Evolutionary conservation across 805 yeast species (phyloP), one percentile per base, ranked within the genome.

Genomic region (Pichia exigua): DNA sequence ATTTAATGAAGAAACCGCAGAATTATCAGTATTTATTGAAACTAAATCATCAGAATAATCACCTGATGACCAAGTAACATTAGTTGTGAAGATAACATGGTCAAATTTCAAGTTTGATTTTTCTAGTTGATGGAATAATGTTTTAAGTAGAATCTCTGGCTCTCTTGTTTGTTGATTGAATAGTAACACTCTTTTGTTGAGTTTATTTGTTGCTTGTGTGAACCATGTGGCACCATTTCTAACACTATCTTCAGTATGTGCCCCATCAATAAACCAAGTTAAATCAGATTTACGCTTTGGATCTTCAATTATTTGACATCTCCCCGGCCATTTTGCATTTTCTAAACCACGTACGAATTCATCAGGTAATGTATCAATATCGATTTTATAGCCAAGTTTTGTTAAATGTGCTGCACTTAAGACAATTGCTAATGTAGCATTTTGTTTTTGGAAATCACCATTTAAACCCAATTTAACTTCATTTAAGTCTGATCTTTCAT

Each of bases 151-250:
- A 4, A 78, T 78, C 22, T 74, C 74, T 5, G 91, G 90, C 56
- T 91, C 96, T 61, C 99, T 77, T 18, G 91, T 87, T 66, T 94
- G 99, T 67, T 94, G 99, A 66, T 94, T 94, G 73, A 95, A 94
- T 8, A 94, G 67, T 21, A 94, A 73, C 9, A 89, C 78, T 45
- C 61, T 63, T 44, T 63, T 54, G 59, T 69, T 55, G 1, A 55
- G 52, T n/a, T 55, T 52, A 22, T 54, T 45, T 18, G 71, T 72
- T n/a, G 62, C 65, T 3, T 66, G 54, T 11, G 67, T 68, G 60
- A 85, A 88, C 99, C 99, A 94, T 11, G 68, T 69, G 0, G 92
- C 76, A 0, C 97, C 87, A n/a, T 83, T 95, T 30, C 74, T 73
- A 24, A 95, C 78, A 53, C 96, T 87, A 61, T 94, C 99, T 45